phyloP scores from a whole-genome alignment of 2,329 filamentous ascomycete genomes.

The Capronia americana region DNA sequence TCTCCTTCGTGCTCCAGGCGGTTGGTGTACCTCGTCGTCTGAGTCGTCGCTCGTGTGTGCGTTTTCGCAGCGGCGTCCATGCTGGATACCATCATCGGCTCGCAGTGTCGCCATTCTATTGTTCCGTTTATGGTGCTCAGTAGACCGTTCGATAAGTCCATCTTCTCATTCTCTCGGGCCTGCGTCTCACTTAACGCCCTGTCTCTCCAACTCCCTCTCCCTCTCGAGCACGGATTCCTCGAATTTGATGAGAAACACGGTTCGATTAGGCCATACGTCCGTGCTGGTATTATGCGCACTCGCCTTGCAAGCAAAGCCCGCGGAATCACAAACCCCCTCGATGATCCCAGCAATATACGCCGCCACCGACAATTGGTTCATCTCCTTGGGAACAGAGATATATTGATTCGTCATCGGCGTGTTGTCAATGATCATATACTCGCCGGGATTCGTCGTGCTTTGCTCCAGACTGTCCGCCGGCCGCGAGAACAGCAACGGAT shows the following conservation, averaged over 20 bases:
- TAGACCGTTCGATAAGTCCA: neutral
- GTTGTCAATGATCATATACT: conserved; percentile 99
- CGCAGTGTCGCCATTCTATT: neutral
- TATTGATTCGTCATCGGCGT: conserved; percentile 95
- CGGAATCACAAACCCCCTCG: conserved; percentile 93
- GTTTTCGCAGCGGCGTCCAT: neutral
- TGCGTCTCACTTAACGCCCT: conserved; percentile 52
- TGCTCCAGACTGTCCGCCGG: conserved; percentile 93
- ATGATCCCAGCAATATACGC: conserved; percentile 94
- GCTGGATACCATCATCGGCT: neutral
- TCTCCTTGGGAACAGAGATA: conserved; percentile 90
- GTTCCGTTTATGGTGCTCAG: neutral
- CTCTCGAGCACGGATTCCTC: conserved; percentile 88
- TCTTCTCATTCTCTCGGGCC: neutral
- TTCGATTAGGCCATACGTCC: conserved; percentile 95
- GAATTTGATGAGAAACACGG: conserved; percentile 94
- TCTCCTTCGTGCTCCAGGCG: neutral
- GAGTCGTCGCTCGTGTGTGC: neutral
- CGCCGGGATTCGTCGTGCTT: conserved; percentile 81
- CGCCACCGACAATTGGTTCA: conserved; percentile 95
- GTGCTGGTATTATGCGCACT: conserved; percentile 77
- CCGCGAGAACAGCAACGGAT: conserved; percentile 88
- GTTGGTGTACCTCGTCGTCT: neutral
- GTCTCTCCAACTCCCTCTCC: conserved; percentile 78
- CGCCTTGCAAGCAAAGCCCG: conserved; percentile 85